Base-by-base conservation (phyloP, 192 early-diverging fungal genomes). In the Chytriomyces sp. region DNA sequence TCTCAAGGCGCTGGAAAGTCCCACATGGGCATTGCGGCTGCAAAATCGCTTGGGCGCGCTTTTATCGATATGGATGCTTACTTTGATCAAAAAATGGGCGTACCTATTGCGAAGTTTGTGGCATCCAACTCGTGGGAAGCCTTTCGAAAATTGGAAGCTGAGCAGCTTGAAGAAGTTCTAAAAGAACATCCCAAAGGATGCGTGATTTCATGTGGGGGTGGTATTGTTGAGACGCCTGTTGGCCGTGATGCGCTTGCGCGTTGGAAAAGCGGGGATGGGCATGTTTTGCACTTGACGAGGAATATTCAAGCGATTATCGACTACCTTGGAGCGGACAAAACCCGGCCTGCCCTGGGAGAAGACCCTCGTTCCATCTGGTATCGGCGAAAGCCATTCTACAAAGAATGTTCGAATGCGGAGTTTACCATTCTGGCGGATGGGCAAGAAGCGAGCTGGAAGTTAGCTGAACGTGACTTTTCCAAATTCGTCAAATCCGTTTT, bases 121-220 rank as follows among this genome's bases (percentile, higher is more conserved):
- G 85, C 89, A 60, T 80, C 81, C 6, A 82, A 89, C 28, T 94
- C 94, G 6, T 99, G 97, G 97, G 82, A 90, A 6, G 90, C 84
- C 20, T 99, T 98, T 89, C 92, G 97, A 60, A 84, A 80, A 16
- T 87, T 92, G 72, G 97, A 99, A 85, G 75, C 84, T 26, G 86
- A 87, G 28, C 81, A 91, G 26, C 82, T 99, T n/a, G 71, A 69
- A 16, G 76, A 90, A 45, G 82, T 91, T 6, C 83, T 98, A 71
- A 57, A 74, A 24, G 75, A 84, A 23, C 82, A 92, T 74, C 84
- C 90, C 9, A 85, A 63, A 3, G 89, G 86, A 20, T 84, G 91
- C 61, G 82, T 99, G 16, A 87, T 98, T 70, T 92, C 95, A 5
- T 97, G 95, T 78, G 97, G 97, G 45, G 97, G 97, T 49, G 97